phyloP scores from a whole-genome alignment of 169 alveolate species.

The Toxoplasma gondii region DNA sequence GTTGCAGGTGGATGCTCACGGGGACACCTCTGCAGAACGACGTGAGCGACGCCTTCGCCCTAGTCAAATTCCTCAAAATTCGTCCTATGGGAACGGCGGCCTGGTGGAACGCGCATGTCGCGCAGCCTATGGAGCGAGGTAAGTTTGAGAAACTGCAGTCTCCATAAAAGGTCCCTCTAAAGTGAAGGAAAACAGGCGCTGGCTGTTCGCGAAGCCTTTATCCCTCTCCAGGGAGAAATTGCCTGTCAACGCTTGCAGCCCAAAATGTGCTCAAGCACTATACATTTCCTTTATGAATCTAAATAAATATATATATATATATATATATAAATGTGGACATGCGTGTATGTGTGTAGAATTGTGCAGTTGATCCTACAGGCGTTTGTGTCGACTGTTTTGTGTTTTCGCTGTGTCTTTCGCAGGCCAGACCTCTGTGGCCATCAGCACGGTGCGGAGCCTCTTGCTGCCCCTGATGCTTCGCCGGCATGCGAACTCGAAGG shows the following conservation, averaged over 20 bases:
- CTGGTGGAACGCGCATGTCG: conserved; percentile 83
- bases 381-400: not conserved
- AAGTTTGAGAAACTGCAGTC: conserved; percentile 25
- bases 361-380: no score
- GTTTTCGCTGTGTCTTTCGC: conserved; percentile 15
- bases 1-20: conserved; percentile 88
- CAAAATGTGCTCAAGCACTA: not conserved
- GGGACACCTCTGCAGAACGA: conserved; percentile 95
- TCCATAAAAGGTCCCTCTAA: not conserved
- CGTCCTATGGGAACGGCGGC: conserved; percentile 83
- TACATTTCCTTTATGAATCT: no score
- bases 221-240: not conserved
- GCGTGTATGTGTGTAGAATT: no score
- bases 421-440: conserved; percentile 74
- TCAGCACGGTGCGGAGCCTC: conserved; percentile 77
- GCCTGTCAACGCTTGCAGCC: not conserved
- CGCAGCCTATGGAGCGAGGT: conserved; percentile 71
- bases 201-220: not conserved
- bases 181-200: no score
- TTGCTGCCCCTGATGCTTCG: conserved; percentile 89
- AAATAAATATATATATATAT: no score
- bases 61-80: conserved; percentile 87
- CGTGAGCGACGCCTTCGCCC: conserved; percentile 88
- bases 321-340: no score
- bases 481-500: conserved; percentile 85